phyloP scores from a whole-genome alignment of 2,329 filamentous ascomycete species.

The Didymosphaeria variabile region DNA sequence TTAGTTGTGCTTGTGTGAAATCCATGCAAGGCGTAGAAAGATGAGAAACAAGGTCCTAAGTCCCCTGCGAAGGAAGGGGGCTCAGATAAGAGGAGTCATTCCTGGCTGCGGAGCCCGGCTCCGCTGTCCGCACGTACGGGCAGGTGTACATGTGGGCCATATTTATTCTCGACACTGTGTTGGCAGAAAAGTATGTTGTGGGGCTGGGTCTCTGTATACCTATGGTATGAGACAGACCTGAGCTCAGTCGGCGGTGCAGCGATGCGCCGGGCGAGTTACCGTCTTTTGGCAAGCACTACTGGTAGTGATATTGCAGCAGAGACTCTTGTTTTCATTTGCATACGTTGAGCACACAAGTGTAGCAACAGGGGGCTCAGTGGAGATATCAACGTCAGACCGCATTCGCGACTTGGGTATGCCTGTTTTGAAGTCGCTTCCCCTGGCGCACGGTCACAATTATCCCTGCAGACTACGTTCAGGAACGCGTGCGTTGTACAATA shows the following conservation, averaged over 20 bases:
- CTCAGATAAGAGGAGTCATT: background rate
- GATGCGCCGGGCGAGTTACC: background rate
- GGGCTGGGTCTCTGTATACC: background rate
- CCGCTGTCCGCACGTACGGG: background rate
- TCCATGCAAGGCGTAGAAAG: background rate
- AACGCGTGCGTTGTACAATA: conserved; percentile 1
- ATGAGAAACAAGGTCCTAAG: background rate
- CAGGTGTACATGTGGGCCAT: background rate
- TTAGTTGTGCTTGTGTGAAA: background rate
- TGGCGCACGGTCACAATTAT: background rate
- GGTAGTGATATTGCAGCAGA: background rate
- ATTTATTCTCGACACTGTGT: background rate
- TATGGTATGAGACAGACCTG: background rate
- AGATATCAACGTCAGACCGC: background rate
- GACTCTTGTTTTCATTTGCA: background rate
- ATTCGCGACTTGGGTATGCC: background rate
- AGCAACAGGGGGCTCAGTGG: background rate
- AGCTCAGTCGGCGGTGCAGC: background rate
- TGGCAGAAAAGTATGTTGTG: background rate
- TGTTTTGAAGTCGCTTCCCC: background rate
- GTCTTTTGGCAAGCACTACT: background rate
- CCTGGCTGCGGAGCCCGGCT: background rate
- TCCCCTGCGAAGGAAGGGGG: background rate
- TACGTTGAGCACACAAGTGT: background rate
- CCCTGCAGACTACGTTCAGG: background rate